Conservation (phyloP, 73 alveolate species). For the Tetrahymena malaccensis region DNA sequence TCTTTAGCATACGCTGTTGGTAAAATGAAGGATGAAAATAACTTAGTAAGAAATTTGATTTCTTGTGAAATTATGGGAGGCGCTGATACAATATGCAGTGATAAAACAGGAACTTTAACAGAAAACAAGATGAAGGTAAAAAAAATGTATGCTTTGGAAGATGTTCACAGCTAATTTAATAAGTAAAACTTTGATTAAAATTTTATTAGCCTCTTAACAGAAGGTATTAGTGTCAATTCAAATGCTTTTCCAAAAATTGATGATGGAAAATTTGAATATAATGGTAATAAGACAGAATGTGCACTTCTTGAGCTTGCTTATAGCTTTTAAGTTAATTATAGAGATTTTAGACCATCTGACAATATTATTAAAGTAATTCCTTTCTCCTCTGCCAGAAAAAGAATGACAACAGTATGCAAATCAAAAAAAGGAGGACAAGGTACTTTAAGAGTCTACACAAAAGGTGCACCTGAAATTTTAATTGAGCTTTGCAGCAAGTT, state of each 20-base stretch:
- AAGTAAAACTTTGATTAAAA: not conserved
- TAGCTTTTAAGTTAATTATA: conserved; percentile 14
- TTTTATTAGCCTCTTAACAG: not conserved
- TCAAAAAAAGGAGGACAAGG: not conserved
- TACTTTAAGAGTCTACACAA: conserved; percentile 37
- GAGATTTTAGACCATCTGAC: not conserved
- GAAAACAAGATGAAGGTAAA: conserved; percentile 86
- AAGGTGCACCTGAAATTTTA: conserved; percentile 91
- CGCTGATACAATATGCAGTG: conserved; percentile 86
- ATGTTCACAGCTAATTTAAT: conserved; percentile 35
- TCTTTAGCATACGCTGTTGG: conserved; percentile 85
- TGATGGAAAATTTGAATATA: conserved; percentile 41
- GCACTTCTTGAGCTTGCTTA: conserved; percentile 49
- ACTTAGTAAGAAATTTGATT: conserved; percentile 84
- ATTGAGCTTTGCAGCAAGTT: conserved; percentile 49
- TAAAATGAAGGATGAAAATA: conserved; percentile 89
- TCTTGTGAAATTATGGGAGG: conserved; percentile 96
- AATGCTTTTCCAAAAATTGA: conserved; percentile 40
- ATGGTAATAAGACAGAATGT: conserved; percentile 64
- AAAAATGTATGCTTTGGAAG: conserved; percentile 64
- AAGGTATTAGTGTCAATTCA: conserved; percentile 10
- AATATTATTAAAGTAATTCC: conserved; percentile 48
- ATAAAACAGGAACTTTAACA: conserved; percentile 94
- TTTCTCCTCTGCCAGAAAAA: conserved; percentile 83
- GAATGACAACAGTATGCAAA: conserved; percentile 67